Evolutionary conservation across 2,329 filamentous ascomycete species (phyloP).

Genomic region (Teratosphaeria nubilosa): DNA sequence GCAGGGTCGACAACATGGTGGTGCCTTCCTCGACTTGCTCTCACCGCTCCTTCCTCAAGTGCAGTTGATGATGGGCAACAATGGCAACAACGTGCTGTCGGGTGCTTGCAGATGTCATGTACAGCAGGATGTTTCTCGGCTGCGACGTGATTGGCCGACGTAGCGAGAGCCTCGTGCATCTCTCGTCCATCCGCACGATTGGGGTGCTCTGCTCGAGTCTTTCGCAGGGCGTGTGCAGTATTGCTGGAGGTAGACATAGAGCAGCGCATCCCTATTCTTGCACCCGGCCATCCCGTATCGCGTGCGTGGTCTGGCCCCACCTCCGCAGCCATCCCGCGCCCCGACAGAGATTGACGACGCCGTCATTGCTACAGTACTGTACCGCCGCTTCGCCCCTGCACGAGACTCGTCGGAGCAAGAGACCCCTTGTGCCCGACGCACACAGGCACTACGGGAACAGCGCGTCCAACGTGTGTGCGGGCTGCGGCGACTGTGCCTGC

Average conservation of each 20-base stretch:
- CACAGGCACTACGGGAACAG: background rate
- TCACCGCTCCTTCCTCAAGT: background rate
- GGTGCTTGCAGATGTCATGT: too few relatives aligned
- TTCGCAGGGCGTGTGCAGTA: background rate
- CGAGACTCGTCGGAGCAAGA: too few relatives aligned
- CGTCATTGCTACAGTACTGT: background rate
- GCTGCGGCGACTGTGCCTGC: background rate
- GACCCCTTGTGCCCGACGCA: background rate
- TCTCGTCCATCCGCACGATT: too few relatives aligned
- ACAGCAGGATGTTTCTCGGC: too few relatives aligned
- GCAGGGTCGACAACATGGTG: conserved; percentile 15
- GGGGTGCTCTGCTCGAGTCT: too few relatives aligned
- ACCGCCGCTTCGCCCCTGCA: background rate
- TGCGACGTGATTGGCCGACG: background rate
- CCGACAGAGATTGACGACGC: background rate
- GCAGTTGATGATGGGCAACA: background rate
- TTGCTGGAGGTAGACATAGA: background rate
- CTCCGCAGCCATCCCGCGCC: background rate
- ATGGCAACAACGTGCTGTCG: too few relatives aligned
- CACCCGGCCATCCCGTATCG: background rate
- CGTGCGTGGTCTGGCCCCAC: background rate
- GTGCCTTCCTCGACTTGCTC: background rate
- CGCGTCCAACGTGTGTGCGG: background rate
- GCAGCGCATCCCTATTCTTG: background rate
- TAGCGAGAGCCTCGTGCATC: background rate